Conservation (phyloP, 208 protist species). For the Crithidia brevicula region DNA sequence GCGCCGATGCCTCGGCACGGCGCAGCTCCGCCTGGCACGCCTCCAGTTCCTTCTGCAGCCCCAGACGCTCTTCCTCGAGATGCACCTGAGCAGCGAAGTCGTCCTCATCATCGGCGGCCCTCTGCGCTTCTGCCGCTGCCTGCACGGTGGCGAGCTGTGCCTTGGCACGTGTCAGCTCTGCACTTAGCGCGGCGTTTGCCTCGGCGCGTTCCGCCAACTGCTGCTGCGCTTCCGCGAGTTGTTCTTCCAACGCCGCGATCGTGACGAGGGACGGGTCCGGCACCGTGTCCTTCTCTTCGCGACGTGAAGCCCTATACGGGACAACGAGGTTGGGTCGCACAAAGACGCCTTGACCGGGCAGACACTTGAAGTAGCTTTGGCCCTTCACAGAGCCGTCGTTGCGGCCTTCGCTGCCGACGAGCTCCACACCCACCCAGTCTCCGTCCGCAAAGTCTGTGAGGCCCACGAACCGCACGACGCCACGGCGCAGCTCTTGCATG, state of each 20-base stretch:
- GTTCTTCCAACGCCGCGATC: conserved; percentile 1
- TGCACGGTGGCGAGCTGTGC: background rate
- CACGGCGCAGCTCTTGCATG: conserved; percentile 49
- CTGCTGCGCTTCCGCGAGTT: conserved; percentile 7
- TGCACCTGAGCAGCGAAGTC: conserved; percentile 23
- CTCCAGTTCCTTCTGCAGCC: conserved; percentile 8
- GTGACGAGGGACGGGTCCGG: background rate
- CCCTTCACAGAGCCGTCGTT: conserved; percentile 63
- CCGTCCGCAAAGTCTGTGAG: conserved; percentile 58
- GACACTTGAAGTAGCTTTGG: conserved; percentile 50
- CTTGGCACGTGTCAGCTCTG: background rate
- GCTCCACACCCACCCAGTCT: conserved; percentile 64
- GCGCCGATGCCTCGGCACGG: background rate
- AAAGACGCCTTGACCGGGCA: conserved; percentile 60
- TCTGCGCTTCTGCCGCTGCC: background rate
- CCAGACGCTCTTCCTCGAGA: conserved; percentile 17
- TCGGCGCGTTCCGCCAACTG: background rate
- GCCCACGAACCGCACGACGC: conserved; percentile 64
- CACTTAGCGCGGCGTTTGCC: background rate
- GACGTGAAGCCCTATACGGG: conserved; percentile 17
- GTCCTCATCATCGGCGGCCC: conserved; percentile 13
- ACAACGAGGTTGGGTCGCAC: conserved; percentile 55
- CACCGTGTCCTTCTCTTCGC: background rate
- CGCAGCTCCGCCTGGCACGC: conserved; percentile 18
- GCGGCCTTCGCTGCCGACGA: conserved; percentile 45